A percentile compares a stretch with the other conserved stretches of the same genome.
These are phyloP conservation scores for Daldinia childiae DNA, from an alignment of 495 filamentous ascomycete species.

Conservation along the genomic window DNA sequence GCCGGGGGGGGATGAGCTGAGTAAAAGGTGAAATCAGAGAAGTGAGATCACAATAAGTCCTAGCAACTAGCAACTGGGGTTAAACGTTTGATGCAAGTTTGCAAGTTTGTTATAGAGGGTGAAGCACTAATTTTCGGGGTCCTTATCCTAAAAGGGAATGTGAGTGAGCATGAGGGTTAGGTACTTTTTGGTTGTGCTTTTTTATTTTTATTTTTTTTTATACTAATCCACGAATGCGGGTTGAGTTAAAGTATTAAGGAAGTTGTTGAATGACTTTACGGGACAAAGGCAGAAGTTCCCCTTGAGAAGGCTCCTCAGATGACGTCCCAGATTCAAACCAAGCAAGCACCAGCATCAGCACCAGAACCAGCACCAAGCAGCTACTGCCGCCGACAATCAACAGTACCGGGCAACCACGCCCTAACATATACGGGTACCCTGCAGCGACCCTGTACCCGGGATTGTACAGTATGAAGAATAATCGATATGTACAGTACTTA, in stretches of 20 bases:
- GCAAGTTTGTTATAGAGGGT: constrained; percentile 4
- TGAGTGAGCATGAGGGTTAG: not conserved
- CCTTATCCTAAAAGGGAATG: constrained; percentile 5
- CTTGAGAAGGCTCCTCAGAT: constrained; percentile 33
- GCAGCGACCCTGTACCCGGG: not conserved
- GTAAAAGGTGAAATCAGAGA: constrained; percentile 10
- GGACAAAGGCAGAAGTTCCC: constrained; percentile 27
- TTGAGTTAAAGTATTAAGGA: not conserved
- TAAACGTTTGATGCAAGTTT: constrained; percentile 1
- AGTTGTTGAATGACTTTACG: constrained; percentile 2
- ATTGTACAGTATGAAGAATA: not conserved
- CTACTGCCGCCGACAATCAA: not conserved
- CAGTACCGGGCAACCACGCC: constrained; percentile 11
- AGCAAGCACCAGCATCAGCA: constrained; percentile 1
- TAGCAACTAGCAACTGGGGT: constrained; percentile 1
- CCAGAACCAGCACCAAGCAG: not conserved
- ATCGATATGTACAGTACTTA: not conserved
- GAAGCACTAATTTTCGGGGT: constrained; percentile 3
- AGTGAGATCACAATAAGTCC: constrained; percentile 10
- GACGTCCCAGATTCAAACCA: constrained; percentile 37
- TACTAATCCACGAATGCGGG: not conserved
- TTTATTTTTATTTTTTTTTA: too few species aligned
- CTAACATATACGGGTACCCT: constrained; percentile 1
- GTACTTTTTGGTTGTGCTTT: not conserved
- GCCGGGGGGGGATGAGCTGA: not conserved